A percentile compares a stretch with the other conserved stretches of the same genome.
These are phyloP conservation scores for Glutinoglossum americanum DNA, from an alignment of 495 filamentous ascomycete genomes.

Conservation along the genomic window DNA sequence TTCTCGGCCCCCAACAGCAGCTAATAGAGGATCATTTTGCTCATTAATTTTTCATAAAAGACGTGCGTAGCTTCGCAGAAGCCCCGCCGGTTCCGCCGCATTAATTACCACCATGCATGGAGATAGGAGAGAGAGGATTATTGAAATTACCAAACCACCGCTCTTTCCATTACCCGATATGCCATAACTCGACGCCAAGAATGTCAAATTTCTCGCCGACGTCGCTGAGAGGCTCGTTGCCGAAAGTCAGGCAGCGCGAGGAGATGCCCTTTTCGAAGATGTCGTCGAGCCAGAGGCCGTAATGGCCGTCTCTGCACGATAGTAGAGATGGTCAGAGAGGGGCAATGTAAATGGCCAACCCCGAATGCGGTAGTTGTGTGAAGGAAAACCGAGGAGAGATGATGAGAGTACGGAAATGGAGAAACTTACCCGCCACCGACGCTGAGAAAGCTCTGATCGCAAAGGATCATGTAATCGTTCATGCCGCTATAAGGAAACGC, in stretches of 20 bases:
- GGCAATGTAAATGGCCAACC: too few species aligned
- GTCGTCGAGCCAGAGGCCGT: constrained; percentile 82
- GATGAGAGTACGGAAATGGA: constrained; percentile 4
- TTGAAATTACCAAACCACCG: not conserved
- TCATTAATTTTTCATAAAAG: too few species aligned
- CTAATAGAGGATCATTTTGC: too few species aligned
- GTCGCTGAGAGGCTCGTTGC: constrained; percentile 88
- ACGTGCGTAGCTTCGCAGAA: too few species aligned
- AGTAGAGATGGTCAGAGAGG: not conserved
- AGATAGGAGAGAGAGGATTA: not conserved
- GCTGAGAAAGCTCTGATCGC: constrained; percentile 65
- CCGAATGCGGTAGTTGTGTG: too few species aligned
- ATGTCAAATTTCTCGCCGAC: constrained; percentile 87
- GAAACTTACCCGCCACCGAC: constrained; percentile 52
- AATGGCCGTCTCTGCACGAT: constrained; percentile 49
- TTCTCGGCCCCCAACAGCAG: too few species aligned
- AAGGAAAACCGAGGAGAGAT: not conserved
- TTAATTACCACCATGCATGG: not conserved
- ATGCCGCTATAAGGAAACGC: constrained; percentile 89
- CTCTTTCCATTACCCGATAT: constrained; percentile 31
- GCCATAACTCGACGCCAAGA: constrained; percentile 83
- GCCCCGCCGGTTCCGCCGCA: too few species aligned
- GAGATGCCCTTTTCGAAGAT: constrained; percentile 73
- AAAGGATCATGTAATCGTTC: constrained; percentile 93
- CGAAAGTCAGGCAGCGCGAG: constrained; percentile 67